These are phyloP conservation scores for Cyclostephanos tholiformis DNA, from an alignment of 108 stramenopile genomes.

Conservation along the genomic window DNA sequence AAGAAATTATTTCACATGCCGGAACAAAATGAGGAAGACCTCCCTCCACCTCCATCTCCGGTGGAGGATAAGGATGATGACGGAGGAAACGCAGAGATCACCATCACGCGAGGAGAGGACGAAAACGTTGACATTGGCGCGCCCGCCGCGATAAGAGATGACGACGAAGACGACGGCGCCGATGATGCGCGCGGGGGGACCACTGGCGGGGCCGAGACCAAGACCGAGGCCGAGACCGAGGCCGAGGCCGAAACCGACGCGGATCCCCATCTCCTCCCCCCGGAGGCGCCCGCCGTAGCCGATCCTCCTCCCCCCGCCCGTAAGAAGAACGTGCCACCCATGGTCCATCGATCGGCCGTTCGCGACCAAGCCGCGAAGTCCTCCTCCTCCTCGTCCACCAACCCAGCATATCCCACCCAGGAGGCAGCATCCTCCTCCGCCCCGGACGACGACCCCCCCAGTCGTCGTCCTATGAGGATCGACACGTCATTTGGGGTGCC, in stretches of 20 bases:
- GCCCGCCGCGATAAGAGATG: background rate
- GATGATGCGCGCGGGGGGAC: background rate
- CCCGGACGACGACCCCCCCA: background rate
- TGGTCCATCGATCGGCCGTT: constrained; percentile 1
- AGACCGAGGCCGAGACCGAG: background rate
- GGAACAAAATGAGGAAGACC: background rate
- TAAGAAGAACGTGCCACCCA: background rate
- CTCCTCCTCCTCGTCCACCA: background rate
- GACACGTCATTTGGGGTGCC: background rate
- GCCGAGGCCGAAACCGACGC: background rate
- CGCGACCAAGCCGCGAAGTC: background rate
- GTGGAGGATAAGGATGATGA: background rate
- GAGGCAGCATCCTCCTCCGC: background rate
- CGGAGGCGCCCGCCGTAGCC: background rate
- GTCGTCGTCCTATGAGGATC: background rate
- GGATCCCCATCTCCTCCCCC: background rate
- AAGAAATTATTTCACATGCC: background rate
- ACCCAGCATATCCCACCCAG: background rate
- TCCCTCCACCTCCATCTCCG: background rate
- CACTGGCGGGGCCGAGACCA: background rate
- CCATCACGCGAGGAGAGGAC: background rate
- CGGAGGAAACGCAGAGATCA: background rate
- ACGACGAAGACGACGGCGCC: background rate
- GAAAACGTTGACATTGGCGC: background rate
- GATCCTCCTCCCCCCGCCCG: background rate